Evolutionary conservation across 768 basidiomycete genomes (phyloP).

Genomic region (Trametes cubensis): DNA sequence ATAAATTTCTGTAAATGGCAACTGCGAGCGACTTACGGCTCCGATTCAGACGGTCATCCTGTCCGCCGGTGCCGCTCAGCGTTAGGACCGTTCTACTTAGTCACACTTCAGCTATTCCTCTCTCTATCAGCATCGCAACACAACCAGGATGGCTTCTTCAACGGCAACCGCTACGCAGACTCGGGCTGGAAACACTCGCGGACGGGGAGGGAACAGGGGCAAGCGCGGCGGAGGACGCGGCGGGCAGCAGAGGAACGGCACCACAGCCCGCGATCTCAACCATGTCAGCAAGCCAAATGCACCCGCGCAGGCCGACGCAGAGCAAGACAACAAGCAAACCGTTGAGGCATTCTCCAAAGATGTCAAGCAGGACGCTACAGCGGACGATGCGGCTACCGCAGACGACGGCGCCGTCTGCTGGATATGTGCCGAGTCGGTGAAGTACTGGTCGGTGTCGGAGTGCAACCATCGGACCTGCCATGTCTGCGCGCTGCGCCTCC

Average conservation of each 20-base stretch:
- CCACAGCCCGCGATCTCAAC: conserved; percentile 5
- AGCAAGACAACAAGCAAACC: not conserved
- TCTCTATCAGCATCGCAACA: not conserved
- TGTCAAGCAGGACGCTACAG: conserved; percentile 4
- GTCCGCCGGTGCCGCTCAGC: not conserved
- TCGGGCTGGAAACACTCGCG: conserved; percentile 18
- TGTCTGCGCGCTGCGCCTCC: conserved; percentile 83
- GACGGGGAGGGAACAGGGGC: conserved; percentile 28
- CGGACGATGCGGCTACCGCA: conserved; percentile 22
- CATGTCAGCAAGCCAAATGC: conserved; percentile 4
- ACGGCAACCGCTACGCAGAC: conserved; percentile 12
- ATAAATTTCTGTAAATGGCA: not conserved
- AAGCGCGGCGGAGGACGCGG: conserved; percentile 21
- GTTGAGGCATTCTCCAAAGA: conserved; percentile 4
- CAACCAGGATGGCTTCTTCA: not conserved
- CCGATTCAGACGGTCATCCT: conserved; percentile 1
- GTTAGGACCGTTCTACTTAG: not conserved
- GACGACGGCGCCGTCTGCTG: conserved; percentile 65
- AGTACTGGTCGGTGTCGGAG: conserved; percentile 83
- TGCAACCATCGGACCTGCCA: conserved; percentile 97
- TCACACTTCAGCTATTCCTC: not conserved
- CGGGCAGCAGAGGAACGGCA: conserved; percentile 4
- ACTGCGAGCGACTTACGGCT: not conserved
- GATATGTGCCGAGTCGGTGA: conserved; percentile 95
- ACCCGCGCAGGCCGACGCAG: not conserved